These are phyloP conservation scores for Colletotrichum tabaci DNA, from an alignment of 2,329 filamentous ascomycete species.

Conservation along the genomic window DNA sequence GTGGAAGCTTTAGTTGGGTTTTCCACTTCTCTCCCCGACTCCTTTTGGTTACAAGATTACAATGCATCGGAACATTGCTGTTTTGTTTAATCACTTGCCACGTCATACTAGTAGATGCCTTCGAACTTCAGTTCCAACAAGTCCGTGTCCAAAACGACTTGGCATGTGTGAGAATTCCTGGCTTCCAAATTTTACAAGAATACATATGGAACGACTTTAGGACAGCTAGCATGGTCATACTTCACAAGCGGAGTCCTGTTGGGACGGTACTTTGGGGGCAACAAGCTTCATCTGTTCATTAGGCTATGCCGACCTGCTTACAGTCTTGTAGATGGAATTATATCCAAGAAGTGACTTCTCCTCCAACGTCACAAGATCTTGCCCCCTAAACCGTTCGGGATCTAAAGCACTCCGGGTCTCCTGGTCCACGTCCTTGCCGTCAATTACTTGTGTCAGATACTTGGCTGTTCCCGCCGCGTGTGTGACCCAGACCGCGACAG, in stretches of 20 bases:
- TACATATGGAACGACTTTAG: too few species aligned
- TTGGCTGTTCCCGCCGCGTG: conserved; percentile 29
- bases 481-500: conserved; percentile 29
- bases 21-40: too few species aligned
- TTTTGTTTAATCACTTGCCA: too few species aligned
- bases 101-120: too few species aligned
- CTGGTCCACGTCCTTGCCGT: conserved; percentile 2
- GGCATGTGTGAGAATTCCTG: too few species aligned
- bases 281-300: background rate
- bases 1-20: background rate
- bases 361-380: conserved; percentile 6
- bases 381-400: conserved; percentile 21
- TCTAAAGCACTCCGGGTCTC: background rate
- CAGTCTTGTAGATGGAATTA: conserved; percentile 30
- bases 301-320: background rate
- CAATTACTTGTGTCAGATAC: conserved; percentile 8
- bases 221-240: background rate
- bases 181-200: too few species aligned
- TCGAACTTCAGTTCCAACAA: too few species aligned
- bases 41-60: too few species aligned
- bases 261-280: background rate
- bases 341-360: conserved; percentile 16
- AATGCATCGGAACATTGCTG: too few species aligned
- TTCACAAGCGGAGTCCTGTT: background rate
- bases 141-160: too few species aligned